Percentiles rank a stretch among this genome's conserved stretches.
phyloP scores from a whole-genome alignment of 2,329 filamentous ascomycete species.

The Talaromyces sp. region DNA sequence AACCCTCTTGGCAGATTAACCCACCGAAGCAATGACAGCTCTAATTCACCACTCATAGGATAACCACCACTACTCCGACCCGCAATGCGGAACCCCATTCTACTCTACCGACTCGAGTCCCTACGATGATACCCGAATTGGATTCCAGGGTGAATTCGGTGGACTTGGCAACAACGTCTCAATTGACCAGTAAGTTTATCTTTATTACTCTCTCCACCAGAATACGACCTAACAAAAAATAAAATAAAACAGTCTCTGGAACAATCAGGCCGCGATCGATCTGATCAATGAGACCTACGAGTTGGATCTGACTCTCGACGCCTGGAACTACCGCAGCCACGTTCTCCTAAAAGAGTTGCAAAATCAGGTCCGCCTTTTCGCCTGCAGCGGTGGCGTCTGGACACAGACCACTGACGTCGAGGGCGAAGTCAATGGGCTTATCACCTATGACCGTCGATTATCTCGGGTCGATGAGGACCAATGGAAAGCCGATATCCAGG shows the following conservation, averaged over 20 bases:
- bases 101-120: slow-evolving; percentile 61
- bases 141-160: slow-evolving; percentile 72
- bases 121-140: slow-evolving; percentile 63
- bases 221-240: background rate
- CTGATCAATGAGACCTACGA: slow-evolving; percentile 70
- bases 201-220: background rate
- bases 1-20: background rate
- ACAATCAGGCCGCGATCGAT: slow-evolving; percentile 60
- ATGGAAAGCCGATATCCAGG: slow-evolving; percentile 64
- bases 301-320: slow-evolving; percentile 58
- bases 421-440: slow-evolving; percentile 71
- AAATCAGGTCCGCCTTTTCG: slow-evolving; percentile 56
- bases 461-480: slow-evolving; percentile 57
- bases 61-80: slow-evolving; percentile 72
- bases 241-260: slow-evolving; percentile 59
- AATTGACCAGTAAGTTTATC: slow-evolving; percentile 57
- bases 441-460: slow-evolving; percentile 68
- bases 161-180: slow-evolving; percentile 68
- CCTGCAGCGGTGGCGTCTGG: slow-evolving; percentile 70
- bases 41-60: slow-evolving; percentile 47
- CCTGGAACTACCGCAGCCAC: slow-evolving; percentile 69
- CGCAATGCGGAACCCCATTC: slow-evolving; percentile 71
- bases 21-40: too few relatives aligned
- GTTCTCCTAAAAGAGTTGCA: slow-evolving; percentile 51
- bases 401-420: slow-evolving; percentile 76